Conservation (phyloP, 1,139 yeast species). For the Arxiozyma telluris region DNA sequence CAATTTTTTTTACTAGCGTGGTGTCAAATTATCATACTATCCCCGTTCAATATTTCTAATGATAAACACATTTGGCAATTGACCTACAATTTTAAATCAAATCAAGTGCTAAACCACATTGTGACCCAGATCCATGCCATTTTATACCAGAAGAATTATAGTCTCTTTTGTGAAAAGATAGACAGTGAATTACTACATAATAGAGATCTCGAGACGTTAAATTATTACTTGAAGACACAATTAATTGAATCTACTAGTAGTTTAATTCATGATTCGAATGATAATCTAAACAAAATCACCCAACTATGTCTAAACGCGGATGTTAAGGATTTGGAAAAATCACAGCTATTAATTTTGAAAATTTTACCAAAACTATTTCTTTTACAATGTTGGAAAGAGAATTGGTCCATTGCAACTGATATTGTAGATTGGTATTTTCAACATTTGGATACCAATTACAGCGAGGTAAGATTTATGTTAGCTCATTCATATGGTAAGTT, state of each 20-base stretch:
- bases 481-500: constrained; percentile 31
- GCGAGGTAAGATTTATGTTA: constrained; percentile 28
- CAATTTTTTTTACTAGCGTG: constrained; percentile 44
- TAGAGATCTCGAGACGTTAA: constrained; percentile 12
- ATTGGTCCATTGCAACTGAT: constrained; percentile 35
- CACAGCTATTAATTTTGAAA: constrained; percentile 12
- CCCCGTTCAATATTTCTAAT: constrained; percentile 59
- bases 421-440: constrained; percentile 39
- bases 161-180: constrained; percentile 8
- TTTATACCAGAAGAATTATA: constrained; percentile 23
- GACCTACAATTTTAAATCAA: constrained; percentile 32
- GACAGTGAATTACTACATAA: neutral
- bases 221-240: constrained; percentile 10
- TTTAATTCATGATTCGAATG: neutral
- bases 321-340: neutral
- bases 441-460: constrained; percentile 29
- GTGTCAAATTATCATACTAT: constrained; percentile 58
- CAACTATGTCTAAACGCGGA: neutral
- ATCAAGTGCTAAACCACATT: constrained; percentile 39
- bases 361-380: constrained; percentile 25
- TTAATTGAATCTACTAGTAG: neutral
- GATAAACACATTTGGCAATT: constrained; percentile 33
- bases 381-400: constrained; percentile 14
- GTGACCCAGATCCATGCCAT: constrained; percentile 27
- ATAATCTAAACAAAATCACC: neutral